phyloP scores from a whole-genome alignment of 2,329 filamentous ascomycete genomes.

The Exophiala bonariae region DNA sequence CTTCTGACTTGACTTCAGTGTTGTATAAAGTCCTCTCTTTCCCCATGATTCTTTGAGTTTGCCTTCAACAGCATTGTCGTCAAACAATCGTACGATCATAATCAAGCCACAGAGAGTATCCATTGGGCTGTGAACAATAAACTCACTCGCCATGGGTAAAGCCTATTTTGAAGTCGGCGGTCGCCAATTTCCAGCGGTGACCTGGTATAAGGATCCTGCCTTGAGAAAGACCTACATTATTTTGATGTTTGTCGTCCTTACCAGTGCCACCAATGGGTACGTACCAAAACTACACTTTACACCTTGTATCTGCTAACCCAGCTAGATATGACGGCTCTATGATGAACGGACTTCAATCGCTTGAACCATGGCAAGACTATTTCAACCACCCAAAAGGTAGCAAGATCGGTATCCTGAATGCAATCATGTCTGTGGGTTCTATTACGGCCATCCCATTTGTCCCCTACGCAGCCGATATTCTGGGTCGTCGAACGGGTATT shows the following conservation, averaged over 20 bases:
- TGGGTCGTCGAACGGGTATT: slow-evolving; percentile 49
- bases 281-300: background rate
- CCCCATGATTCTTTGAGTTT: background rate
- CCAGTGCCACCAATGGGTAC: slow-evolving; percentile 48
- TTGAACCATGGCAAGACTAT: slow-evolving; percentile 25
- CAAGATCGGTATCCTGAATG: slow-evolving; percentile 24
- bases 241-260: slow-evolving; percentile 57
- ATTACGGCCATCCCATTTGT: slow-evolving; percentile 49
- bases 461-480: slow-evolving; percentile 49
- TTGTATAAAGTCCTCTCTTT: background rate
- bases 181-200: slow-evolving; percentile 52
- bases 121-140: background rate
- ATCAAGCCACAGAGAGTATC: background rate
- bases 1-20: background rate
- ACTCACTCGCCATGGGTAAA: slow-evolving; percentile 16
- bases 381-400: slow-evolving; percentile 22
- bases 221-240: slow-evolving; percentile 59
- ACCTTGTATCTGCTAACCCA: background rate
- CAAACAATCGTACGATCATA: background rate
- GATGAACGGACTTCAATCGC: slow-evolving; percentile 26
- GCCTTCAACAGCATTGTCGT: background rate
- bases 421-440: slow-evolving; percentile 41
- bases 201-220: slow-evolving; percentile 58
- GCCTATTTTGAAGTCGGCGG: slow-evolving; percentile 25
- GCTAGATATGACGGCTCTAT: slow-evolving; percentile 25